Evolutionary conservation across 441 rosid genomes (phyloP).

Genomic region (Adansonia grandidieri): DNA sequence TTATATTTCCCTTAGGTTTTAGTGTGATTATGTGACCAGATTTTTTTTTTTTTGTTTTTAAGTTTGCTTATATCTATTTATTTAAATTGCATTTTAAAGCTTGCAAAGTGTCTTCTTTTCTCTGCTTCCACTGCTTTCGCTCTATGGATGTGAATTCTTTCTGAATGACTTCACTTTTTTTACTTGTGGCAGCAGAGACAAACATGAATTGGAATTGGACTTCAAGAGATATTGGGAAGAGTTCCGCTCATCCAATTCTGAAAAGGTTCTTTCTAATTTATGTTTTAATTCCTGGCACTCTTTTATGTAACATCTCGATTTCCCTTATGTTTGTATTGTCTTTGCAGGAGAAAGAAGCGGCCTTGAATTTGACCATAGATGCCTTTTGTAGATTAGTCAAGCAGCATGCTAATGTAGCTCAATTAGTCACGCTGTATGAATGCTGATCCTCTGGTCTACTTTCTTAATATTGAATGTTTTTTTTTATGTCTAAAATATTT

Average conservation of each 20-base stretch:
- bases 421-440: slow-evolving; percentile 91
- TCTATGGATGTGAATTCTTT: slow-evolving; percentile 1
- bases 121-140: slow-evolving; percentile 3
- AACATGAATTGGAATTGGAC: slow-evolving; percentile 96
- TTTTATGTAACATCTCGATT: slow-evolving; percentile 17
- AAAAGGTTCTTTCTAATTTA: slow-evolving; percentile 61
- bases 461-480: not conserved
- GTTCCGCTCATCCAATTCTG: slow-evolving; percentile 97
- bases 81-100: not conserved
- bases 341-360: slow-evolving; percentile 98
- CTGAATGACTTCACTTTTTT: slow-evolving; percentile 9
- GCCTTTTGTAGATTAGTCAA: slow-evolving; percentile 98
- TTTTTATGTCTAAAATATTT: not conserved
- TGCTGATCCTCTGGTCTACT: slow-evolving; percentile 10
- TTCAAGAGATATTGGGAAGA: slow-evolving; percentile 99
- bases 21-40: slow-evolving; percentile 7
- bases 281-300: slow-evolving; percentile 5
- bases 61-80: not conserved
- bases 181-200: slow-evolving; percentile 56
- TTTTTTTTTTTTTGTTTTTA: not conserved
- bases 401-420: slow-evolving; percentile 92
- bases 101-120: slow-evolving; percentile 18
- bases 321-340: slow-evolving; percentile 29
- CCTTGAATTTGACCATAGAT: slow-evolving; percentile 91
- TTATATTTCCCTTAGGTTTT: not conserved